Evolutionary conservation across 306 rosid species (phyloP).

Genomic region (Vigna angularis): DNA sequence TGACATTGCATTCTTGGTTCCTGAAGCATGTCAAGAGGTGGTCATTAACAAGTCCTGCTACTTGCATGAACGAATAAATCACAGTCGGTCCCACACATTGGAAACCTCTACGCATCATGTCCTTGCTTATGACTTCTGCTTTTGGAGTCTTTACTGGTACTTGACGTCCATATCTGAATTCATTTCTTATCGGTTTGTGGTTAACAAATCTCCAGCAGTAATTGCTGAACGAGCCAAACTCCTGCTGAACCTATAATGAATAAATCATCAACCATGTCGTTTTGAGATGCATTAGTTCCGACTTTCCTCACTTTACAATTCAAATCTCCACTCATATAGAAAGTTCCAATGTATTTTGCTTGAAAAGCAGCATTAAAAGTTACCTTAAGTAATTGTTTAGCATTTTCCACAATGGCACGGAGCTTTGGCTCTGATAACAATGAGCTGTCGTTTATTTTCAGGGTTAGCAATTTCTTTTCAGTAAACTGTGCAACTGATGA

Average conservation of each 20-base stretch:
- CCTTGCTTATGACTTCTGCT: conserved; percentile 88
- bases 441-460: conserved; percentile 67
- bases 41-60: conserved; percentile 81
- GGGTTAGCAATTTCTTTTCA: conserved; percentile 67
- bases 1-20: conserved; percentile 56
- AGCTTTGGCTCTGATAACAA: conserved; percentile 87
- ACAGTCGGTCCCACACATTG: conserved; percentile 95
- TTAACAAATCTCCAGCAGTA: conserved; percentile 93
- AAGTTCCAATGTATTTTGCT: conserved; percentile 13
- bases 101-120: conserved; percentile 90
- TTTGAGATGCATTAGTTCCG: background rate
- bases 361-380: conserved; percentile 7
- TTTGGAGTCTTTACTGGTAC: conserved; percentile 90
- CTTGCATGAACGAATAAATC: conserved; percentile 92
- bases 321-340: background rate
- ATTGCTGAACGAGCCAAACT: conserved; percentile 86
- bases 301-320: background rate
- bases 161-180: conserved; percentile 76
- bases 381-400: conserved; percentile 85
- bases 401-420: conserved; percentile 86
- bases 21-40: conserved; percentile 80
- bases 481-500: conserved; percentile 69
- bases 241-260: conserved; percentile 66
- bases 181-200: conserved; percentile 68
- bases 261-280: conserved; percentile 16